Conservation (phyloP, 495 filamentous ascomycete species). For the Haplographium delicatum region DNA sequence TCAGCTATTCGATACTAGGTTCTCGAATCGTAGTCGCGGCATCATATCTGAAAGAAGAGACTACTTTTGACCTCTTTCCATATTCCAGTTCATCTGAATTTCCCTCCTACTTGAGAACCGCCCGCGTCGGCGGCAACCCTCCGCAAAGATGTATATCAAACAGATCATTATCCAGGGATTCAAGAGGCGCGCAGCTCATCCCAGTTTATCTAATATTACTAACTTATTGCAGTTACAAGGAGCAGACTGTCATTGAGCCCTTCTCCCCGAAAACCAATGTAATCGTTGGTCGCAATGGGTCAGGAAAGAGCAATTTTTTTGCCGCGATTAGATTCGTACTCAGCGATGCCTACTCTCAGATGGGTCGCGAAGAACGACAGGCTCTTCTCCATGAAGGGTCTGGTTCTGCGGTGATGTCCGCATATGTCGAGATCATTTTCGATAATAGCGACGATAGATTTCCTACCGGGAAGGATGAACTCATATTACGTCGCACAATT, state of each 20-base stretch:
- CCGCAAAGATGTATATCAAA: slow-evolving; percentile 83
- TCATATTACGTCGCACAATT: slow-evolving; percentile 88
- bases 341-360: slow-evolving; percentile 94
- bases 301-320: slow-evolving; percentile 99
- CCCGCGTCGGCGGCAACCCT: slow-evolving; percentile 5
- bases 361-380: slow-evolving; percentile 93
- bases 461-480: slow-evolving; percentile 85
- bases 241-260: slow-evolving; percentile 96
- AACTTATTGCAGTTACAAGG: slow-evolving; percentile 76
- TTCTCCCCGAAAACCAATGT: slow-evolving; percentile 98
- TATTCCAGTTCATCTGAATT: too few species aligned
- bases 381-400: slow-evolving; percentile 94
- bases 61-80: too few species aligned
- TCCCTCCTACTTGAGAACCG: background rate
- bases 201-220: background rate
- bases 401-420: slow-evolving; percentile 96
- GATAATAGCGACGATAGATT: slow-evolving; percentile 97
- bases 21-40: too few species aligned
- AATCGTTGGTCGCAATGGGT: slow-evolving; percentile 98
- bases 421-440: slow-evolving; percentile 98
- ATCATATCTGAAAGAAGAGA: too few species aligned
- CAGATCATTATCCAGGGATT: slow-evolving; percentile 99
- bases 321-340: slow-evolving; percentile 98
- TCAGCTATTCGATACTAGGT: too few species aligned
- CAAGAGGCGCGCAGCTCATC: slow-evolving; percentile 68